A percentile compares a stretch with the other conserved stretches of the same genome.
Evolutionary conservation across 371 early-diverging fungal genomes (phyloP).

Genomic region (Blakeslea trispora): DNA sequence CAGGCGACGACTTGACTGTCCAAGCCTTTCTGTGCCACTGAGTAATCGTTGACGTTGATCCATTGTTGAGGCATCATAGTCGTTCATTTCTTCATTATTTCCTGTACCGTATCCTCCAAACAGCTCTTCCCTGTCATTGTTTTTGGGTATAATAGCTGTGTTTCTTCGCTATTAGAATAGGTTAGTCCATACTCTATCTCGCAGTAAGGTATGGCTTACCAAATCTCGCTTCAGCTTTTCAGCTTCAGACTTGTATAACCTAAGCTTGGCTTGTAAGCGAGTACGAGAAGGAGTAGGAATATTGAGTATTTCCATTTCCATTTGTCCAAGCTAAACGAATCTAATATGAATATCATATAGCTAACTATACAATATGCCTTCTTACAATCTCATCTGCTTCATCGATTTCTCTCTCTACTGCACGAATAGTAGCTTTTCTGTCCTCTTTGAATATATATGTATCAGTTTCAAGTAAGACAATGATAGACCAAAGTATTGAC

Average conservation of each 20-base stretch:
- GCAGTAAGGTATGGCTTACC: no score
- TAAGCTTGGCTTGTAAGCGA: conserved; percentile 72
- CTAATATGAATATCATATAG: not conserved
- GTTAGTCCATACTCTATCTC: no score
- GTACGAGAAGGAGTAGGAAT: conserved; percentile 68
- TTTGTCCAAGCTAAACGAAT: conserved; percentile 74
- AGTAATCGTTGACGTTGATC: conserved; percentile 86
- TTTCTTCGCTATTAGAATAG: conserved; percentile 52
- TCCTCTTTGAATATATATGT: conserved; percentile 51
- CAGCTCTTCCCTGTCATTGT: conserved; percentile 65
- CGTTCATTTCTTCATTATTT: conserved; percentile 35
- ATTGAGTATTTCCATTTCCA: conserved; percentile 89
- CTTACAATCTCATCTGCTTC: conserved; percentile 90
- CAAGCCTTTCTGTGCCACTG: conserved; percentile 83
- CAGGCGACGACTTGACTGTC: conserved; percentile 74
- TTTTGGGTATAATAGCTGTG: conserved; percentile 41
- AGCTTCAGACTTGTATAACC: conserved; percentile 75
- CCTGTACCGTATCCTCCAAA: conserved; percentile 56
- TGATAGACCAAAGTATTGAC: no score
- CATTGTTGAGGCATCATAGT: conserved; percentile 64
- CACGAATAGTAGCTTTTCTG: conserved; percentile 71
- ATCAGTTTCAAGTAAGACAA: not conserved
- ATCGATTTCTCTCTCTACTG: conserved; percentile 84
- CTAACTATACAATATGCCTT: not conserved
- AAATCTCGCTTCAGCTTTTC: conserved; percentile 76